Evolutionary conservation across 2,329 filamentous ascomycete species (phyloP), one percentile per base, ranked within the genome.

Genomic region (Penicillium sp.): DNA sequence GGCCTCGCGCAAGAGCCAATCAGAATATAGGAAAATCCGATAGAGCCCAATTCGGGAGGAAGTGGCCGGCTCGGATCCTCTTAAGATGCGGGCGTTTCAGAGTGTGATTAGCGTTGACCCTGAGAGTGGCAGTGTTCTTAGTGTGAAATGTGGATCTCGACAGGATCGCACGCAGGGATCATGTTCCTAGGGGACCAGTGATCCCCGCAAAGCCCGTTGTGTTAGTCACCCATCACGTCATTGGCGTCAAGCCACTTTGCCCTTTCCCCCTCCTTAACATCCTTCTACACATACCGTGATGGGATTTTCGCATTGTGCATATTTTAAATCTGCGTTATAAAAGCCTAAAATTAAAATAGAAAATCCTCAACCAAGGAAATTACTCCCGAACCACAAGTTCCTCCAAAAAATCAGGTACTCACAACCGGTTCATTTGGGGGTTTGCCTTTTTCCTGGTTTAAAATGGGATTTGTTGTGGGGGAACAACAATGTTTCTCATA

Each of bases 81-180:
- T 47, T 31, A 49, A 54, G 51, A 59, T 54, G 58, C 53, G 63
- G 60, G 60, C 64, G 70, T 72, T 72, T 72, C 70, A 72, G 59
- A 59, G 63, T 50, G 43, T 51, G 53, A 55, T 61, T 72, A 71
- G 70, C 63, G 62, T 66, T 58, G 62, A 70, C 61, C 67, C 69
- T 70, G 67, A 67, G 50, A 59, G 67, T 68, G 67, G 68, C 64
- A 71, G 66, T 68, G 66, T 64, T 59, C 51, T 57, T 65, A 59
- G 63, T 45, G 61, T 44, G 37, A 50, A 27, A n/a, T 19, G 64
- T 67, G 68, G 65, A 60, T 60, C 35, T 43, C 43, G n/a, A 61
- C 62, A 71, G 68, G 67, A 70, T 70, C 69, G 66, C 61, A 71
- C 62, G 56, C 68, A 71, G 67, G 69, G 69, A 70, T 72, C 57